Percentiles rank a stretch among this genome's conserved stretches.
Conservation (phyloP, 2,329 filamentous ascomycete genomes). For the Colletotrichum liriopes region DNA sequence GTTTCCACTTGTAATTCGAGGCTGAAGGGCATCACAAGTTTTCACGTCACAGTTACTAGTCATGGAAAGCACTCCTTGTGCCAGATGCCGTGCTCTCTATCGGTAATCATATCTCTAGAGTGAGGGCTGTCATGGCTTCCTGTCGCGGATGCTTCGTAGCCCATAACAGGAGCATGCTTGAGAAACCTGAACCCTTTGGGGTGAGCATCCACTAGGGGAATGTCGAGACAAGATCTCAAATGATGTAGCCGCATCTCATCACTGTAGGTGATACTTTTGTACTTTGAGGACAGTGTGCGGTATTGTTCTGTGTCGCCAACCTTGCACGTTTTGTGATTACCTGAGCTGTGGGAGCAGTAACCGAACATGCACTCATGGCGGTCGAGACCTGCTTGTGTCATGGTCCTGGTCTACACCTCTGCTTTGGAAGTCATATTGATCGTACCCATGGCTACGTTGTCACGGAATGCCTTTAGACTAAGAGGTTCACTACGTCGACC, state of each 20-base stretch:
- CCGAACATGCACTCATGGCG: neutral
- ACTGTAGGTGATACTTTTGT: neutral
- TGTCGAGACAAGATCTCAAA: no score
- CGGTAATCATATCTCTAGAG: neutral
- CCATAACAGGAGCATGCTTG: neutral
- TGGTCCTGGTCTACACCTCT: neutral
- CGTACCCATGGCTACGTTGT: neutral
- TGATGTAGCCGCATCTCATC: neutral
- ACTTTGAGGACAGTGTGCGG: no score
- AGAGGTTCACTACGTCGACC: neutral
- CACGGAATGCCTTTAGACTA: neutral
- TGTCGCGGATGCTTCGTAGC: neutral
- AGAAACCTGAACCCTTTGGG: neutral
- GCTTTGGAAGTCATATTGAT: neutral
- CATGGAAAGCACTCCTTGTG: neutral
- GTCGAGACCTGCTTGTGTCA: neutral
- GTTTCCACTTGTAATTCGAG: neutral
- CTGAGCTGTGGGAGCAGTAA: neutral
- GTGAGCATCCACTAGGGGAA: neutral
- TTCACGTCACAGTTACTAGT: neutral
- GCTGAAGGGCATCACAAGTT: neutral
- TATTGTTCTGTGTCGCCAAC: neutral
- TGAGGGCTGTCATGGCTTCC: neutral
- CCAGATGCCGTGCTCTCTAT: neutral
- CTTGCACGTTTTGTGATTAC: neutral